phyloP scores from a whole-genome alignment of 2,329 filamentous ascomycete genomes.

The Botrytis porri region DNA sequence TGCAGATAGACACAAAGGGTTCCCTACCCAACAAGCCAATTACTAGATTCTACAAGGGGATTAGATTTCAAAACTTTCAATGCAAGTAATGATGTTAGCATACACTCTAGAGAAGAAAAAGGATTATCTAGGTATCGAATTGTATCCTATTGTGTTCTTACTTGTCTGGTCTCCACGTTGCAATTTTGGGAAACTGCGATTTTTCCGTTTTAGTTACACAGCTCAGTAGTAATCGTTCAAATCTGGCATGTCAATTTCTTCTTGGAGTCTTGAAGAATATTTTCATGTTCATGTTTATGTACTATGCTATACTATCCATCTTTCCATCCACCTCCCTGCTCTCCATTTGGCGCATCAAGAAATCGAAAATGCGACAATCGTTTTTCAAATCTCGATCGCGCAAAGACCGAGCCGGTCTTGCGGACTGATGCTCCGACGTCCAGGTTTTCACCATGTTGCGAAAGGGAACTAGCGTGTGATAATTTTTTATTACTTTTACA shows the following conservation, averaged over 20 bases:
- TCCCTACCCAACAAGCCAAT: not conserved
- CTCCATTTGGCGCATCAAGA: not conserved
- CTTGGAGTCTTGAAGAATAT: not conserved
- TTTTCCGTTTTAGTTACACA: not conserved
- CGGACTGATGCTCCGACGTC: no score
- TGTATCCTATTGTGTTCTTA: not conserved
- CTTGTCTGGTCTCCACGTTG: not conserved
- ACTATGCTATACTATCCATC: not conserved
- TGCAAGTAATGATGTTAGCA: not conserved
- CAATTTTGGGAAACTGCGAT: not conserved
- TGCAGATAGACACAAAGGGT: not conserved
- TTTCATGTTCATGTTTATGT: not conserved
- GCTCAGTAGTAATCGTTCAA: not conserved
- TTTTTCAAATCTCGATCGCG: not conserved
- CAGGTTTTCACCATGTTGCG: not conserved
- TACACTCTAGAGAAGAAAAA: not conserved
- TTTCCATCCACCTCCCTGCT: not conserved
- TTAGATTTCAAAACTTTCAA: not conserved
- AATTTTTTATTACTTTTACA: not conserved
- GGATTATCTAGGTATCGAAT: not conserved
- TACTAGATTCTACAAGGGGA: not conserved
- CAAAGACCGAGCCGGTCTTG: no score
- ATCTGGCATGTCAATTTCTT: not conserved
- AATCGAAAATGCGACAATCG: no score
- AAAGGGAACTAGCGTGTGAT: not conserved